Percentiles rank a stretch among this genome's conserved stretches.
phyloP scores from a whole-genome alignment of 306 rosid genomes.

The Rubus parviflorus region DNA sequence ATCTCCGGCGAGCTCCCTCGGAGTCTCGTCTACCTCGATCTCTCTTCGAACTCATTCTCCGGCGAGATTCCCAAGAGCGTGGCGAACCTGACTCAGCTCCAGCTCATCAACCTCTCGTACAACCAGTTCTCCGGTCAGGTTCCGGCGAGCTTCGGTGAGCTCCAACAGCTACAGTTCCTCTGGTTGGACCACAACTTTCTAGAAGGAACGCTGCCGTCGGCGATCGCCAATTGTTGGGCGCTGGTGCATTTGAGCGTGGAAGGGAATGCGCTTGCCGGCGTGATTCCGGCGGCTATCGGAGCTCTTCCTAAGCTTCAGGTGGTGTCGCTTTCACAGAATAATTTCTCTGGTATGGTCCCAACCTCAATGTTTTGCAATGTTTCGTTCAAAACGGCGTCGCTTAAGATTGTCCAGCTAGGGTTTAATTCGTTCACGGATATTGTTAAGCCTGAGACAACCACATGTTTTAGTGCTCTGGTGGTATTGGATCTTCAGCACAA shows the following conservation, averaged over 20 bases:
- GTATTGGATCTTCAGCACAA: conserved; percentile 76
- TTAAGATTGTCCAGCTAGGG: conserved; percentile 72
- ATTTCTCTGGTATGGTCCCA: conserved; percentile 73
- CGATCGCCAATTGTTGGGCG: conserved; percentile 76
- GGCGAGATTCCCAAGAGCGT: conserved; percentile 66
- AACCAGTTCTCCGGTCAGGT: conserved; percentile 68
- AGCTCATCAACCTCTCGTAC: conserved; percentile 77
- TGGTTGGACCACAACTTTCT: conserved; percentile 82
- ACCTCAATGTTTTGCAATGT: conserved; percentile 73
- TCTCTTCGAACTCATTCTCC: conserved; percentile 74
- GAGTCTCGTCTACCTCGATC: conserved; percentile 58
- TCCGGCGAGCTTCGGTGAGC: conserved; percentile 77
- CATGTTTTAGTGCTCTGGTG: conserved; percentile 65
- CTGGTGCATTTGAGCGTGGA: conserved; percentile 81
- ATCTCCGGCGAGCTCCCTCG: conserved; percentile 54
- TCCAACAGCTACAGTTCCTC: conserved; percentile 70
- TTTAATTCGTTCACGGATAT: conserved; percentile 78
- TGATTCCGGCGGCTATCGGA: conserved; percentile 79
- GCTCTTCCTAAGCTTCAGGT: conserved; percentile 81
- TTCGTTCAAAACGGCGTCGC: conserved; percentile 63
- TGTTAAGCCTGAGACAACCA: conserved; percentile 43
- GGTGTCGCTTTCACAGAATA: conserved; percentile 67
- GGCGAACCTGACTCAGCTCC: conserved; percentile 55
- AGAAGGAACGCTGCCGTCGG: conserved; percentile 84
- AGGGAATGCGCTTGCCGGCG: conserved; percentile 72